Percentiles rank a stretch among this genome's conserved stretches.
Evolutionary conservation across 2,329 filamentous ascomycete species (phyloP).

Genomic region (Colletotrichum lentis): DNA sequence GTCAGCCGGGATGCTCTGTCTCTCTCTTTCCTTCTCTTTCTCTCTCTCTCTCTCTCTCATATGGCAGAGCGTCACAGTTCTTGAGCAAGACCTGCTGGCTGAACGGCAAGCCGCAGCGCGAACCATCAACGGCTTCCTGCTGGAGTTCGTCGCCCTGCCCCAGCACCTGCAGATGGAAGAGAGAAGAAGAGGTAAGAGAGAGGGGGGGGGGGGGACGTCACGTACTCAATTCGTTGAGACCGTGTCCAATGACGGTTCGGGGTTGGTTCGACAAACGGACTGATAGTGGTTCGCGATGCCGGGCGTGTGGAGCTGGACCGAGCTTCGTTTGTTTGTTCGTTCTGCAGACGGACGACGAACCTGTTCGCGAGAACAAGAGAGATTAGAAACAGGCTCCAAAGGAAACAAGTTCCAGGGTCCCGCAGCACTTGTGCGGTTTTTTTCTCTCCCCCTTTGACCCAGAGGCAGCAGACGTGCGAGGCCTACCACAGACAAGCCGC

Average conservation of each 20-base stretch:
- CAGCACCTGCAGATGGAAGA: conserved; percentile 13
- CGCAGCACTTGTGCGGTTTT: conserved; percentile 28
- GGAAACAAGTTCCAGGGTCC: conserved; percentile 23
- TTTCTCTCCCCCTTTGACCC: conserved; percentile 25
- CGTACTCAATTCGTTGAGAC: conserved; percentile 37
- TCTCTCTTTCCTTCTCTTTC: neutral
- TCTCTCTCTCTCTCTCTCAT: neutral
- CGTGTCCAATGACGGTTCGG: conserved; percentile 33
- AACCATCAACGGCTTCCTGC: conserved; percentile 33
- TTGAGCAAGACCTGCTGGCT: conserved; percentile 30
- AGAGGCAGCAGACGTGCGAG: conserved; percentile 11
- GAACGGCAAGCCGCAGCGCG: conserved; percentile 28
- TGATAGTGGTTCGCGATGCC: conserved; percentile 30
- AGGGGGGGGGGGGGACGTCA: conserved; percentile 23
- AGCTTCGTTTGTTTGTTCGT: conserved; percentile 37
- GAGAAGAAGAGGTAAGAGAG: neutral
- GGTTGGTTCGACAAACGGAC: conserved; percentile 32
- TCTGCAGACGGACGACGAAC: conserved; percentile 29
- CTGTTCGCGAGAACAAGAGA: conserved; percentile 36
- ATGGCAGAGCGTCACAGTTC: conserved; percentile 5
- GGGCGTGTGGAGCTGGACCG: conserved; percentile 27
- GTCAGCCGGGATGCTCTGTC: conserved; percentile 22
- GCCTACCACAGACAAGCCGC: conserved; percentile 21
- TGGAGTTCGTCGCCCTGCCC: conserved; percentile 33
- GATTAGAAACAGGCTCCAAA: conserved; percentile 36